Conservation (phyloP, 257 asterid species). For the Rauvolfia tetraphylla region DNA sequence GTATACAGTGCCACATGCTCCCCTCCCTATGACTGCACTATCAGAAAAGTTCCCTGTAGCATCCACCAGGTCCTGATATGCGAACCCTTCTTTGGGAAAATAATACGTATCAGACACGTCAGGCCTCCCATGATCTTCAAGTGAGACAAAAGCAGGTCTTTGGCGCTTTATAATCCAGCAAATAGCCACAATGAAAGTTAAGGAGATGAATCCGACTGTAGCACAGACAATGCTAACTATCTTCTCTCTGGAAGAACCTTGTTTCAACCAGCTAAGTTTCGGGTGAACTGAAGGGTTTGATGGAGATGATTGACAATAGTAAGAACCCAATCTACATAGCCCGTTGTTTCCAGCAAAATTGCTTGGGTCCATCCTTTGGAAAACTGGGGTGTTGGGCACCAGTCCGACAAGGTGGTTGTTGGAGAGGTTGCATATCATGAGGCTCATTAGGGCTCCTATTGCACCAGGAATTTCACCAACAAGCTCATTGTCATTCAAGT, state of each 20-base stretch:
- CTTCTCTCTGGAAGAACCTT: slow-evolving; percentile 45
- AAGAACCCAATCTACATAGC: slow-evolving; percentile 33
- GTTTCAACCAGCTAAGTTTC: slow-evolving; percentile 40
- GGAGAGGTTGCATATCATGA: slow-evolving; percentile 71
- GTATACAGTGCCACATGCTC: slow-evolving; percentile 89
- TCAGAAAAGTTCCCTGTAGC: slow-evolving; percentile 76
- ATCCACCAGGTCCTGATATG: slow-evolving; percentile 65
- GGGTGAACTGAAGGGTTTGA: slow-evolving; percentile 20
- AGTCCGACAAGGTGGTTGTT: slow-evolving; percentile 62
- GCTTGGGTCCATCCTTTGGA: slow-evolving; percentile 63
- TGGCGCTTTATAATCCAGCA: slow-evolving; percentile 51
- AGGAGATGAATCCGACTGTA: slow-evolving; percentile 48
- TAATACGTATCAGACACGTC: slow-evolving; percentile 55
- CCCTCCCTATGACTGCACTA: slow-evolving; percentile 53
- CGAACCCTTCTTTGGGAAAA: slow-evolving; percentile 65
- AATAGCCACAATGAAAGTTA: slow-evolving; percentile 45
- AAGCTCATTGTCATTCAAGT: slow-evolving; percentile 67
- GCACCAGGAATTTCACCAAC: slow-evolving; percentile 72
- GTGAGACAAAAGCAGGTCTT: slow-evolving; percentile 32
- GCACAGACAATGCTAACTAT: slow-evolving; percentile 53
- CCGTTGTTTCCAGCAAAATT: slow-evolving; percentile 68
- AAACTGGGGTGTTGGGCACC: slow-evolving; percentile 65
- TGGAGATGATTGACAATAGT: slow-evolving; percentile 37
- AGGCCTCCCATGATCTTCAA: slow-evolving; percentile 35
- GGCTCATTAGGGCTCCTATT: slow-evolving; percentile 64